Conservation (phyloP, 352 stramenopile genomes). For the Pythium oligandrum region DNA sequence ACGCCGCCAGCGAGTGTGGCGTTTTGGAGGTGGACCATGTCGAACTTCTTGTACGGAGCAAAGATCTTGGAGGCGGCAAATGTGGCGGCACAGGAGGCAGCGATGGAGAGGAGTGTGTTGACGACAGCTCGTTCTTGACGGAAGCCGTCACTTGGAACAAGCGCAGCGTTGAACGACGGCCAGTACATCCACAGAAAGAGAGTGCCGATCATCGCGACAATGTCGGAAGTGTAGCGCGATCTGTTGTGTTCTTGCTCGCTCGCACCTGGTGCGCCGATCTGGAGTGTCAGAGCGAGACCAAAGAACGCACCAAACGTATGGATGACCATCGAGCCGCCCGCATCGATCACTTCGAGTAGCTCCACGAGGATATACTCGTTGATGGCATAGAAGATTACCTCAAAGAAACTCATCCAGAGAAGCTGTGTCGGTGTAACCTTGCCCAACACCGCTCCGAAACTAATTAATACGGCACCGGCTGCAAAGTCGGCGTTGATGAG, state of each 20-base stretch:
- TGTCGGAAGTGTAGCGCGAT: slow-evolving; percentile 63
- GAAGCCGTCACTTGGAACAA: slow-evolving; percentile 47
- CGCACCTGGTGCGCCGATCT: slow-evolving; percentile 36
- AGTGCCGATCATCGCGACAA: slow-evolving; percentile 82
- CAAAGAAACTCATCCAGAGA: slow-evolving; percentile 68
- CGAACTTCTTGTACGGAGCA: slow-evolving; percentile 55
- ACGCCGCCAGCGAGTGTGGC: slow-evolving; percentile 81
- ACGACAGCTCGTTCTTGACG: slow-evolving; percentile 69
- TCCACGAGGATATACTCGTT: slow-evolving; percentile 76
- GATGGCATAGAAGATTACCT: slow-evolving; percentile 71
- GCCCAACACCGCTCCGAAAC: slow-evolving; percentile 73
- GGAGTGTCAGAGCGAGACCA: slow-evolving; percentile 57
- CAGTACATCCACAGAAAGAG: slow-evolving; percentile 88
- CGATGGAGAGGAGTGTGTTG: slow-evolving; percentile 75
- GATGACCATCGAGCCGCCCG: slow-evolving; percentile 81
- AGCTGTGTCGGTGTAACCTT: slow-evolving; percentile 74
- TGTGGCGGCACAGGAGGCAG: slow-evolving; percentile 43
- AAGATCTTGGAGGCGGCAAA: slow-evolving; percentile 49
- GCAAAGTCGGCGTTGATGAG: slow-evolving; percentile 83
- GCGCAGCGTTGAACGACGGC: slow-evolving; percentile 79
- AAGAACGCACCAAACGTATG: slow-evolving; percentile 85
- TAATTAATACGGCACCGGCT: slow-evolving; percentile 70
- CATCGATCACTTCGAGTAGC: slow-evolving; percentile 55
- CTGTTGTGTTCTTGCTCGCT: slow-evolving; percentile 49
- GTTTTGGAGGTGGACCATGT: slow-evolving; percentile 85